These are phyloP conservation scores for Fonsecaea erecta DNA, from an alignment of 2,329 filamentous ascomycete species.

Conservation along the genomic window DNA sequence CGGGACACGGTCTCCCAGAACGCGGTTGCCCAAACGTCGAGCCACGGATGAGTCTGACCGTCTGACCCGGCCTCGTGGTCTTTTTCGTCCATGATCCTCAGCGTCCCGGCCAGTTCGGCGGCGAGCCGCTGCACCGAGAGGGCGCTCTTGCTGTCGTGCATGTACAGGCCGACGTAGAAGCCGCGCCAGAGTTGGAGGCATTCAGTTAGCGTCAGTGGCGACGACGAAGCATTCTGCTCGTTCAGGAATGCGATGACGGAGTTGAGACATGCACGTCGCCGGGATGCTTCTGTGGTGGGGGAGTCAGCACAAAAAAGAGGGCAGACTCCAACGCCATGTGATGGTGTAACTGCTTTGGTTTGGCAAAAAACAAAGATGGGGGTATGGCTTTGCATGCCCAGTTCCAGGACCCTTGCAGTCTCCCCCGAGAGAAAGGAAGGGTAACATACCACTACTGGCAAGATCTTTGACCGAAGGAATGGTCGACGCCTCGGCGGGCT, in stretches of 20 bases:
- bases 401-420: background rate
- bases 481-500: slow-evolving; percentile 10
- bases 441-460: slow-evolving; percentile 36
- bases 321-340: background rate
- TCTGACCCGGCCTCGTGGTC: slow-evolving; percentile 9
- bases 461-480: slow-evolving; percentile 38
- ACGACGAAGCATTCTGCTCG: slow-evolving; percentile 19
- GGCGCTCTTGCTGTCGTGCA: slow-evolving; percentile 38
- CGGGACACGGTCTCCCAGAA: slow-evolving; percentile 74
- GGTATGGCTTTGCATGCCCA: background rate
- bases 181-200: slow-evolving; percentile 38
- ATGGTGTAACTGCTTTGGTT: no score
- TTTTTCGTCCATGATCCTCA: slow-evolving; percentile 26
- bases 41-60: slow-evolving; percentile 16
- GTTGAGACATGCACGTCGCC: slow-evolving; percentile 32
- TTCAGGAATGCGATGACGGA: slow-evolving; percentile 30
- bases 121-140: slow-evolving; percentile 35
- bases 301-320: slow-evolving; percentile 6
- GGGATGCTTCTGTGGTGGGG: slow-evolving; percentile 23
- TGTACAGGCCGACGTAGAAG: slow-evolving; percentile 37
- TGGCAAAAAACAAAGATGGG: no score
- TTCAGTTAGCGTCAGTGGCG: slow-evolving; percentile 32
- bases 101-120: slow-evolving; percentile 30
- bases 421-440: background rate
- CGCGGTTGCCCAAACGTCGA: slow-evolving; percentile 43